Base-by-base conservation (phyloP, 148 eudicot genomes). In the Agrostemma githago region DNA sequence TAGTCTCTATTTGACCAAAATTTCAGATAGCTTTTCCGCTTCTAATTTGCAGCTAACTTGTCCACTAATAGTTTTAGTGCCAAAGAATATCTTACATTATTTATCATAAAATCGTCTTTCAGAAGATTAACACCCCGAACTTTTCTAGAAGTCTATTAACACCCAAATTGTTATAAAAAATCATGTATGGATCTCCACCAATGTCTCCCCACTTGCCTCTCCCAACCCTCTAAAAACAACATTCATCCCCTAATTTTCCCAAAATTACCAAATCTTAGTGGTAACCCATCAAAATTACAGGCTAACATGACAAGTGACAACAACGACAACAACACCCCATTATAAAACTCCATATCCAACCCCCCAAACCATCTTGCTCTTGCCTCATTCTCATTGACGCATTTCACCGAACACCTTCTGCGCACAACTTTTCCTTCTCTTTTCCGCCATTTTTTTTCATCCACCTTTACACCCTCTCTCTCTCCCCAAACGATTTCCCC, bases 381-480 rank as follows among this genome's bases (percentile, higher is more conserved):
- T 66, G 68, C 79, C 46, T 76, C 62, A 46, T 66, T 79, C 60
- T 66, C 68, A 64, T 71, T 67, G 79, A 76, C 70, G 65, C 79
- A 80, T 56, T 56, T 80, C 63, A 76, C 72, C 83, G 39, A 80
- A 80, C 80, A 73, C 66, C 77, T 80, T 68, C 66, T 76, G 76
- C 72, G 77, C 72, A 9, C n/a, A 8, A 26, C 75, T 9, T 21
- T 53, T 8, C 14, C 56, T 51, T 26, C 16, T 11, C 10, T 17
- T 26, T 43, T 19, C 46, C 42, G 6, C 41, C 60, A 12, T 44
- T 48, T 5, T 41, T 26, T 41, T 26, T 41, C 8, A 21, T 17
- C n/a, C 37, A 20, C 37, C 48, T 38, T 37, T 42, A 54, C 59
- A 17, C 21, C 20, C 8, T 8, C 54, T 56, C 41, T 56, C 64